Conservation (phyloP, 2,329 filamentous ascomycete species). For the Diaporthe sp. region DNA sequence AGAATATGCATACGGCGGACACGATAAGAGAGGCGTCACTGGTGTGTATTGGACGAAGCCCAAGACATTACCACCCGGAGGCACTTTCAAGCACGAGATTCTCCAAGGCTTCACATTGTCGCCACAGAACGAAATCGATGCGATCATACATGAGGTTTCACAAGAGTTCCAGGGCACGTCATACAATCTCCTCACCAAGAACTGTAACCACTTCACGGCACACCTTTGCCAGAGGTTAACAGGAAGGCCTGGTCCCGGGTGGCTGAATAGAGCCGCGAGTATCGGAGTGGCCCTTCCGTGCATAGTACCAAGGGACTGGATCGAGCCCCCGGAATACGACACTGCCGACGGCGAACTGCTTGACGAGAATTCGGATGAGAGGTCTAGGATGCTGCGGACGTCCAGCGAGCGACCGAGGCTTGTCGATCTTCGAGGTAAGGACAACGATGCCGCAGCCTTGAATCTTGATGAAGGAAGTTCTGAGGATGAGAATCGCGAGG, state of each 20-base stretch:
- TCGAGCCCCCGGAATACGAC: constrained; percentile 82
- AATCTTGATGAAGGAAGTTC: constrained; percentile 42
- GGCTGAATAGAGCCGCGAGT: constrained; percentile 87
- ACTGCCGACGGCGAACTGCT: constrained; percentile 79
- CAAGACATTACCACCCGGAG: constrained; percentile 79
- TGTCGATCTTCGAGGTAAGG: constrained; percentile 43
- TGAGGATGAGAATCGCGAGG: constrained; percentile 32
- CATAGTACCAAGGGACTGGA: constrained; percentile 86
- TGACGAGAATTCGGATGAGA: constrained; percentile 68
- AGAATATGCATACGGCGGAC: constrained; percentile 90
- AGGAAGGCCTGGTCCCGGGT: constrained; percentile 76
- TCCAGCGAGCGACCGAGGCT: constrained; percentile 47
- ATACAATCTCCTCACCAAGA: constrained; percentile 86
- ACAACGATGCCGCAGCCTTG: constrained; percentile 45
- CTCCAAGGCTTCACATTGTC: constrained; percentile 85
- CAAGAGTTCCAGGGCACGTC: constrained; percentile 80
- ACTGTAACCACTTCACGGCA: constrained; percentile 91
- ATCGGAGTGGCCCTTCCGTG: constrained; percentile 87
- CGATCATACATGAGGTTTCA: constrained; percentile 77
- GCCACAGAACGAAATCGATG: constrained; percentile 77
- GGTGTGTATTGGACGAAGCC: constrained; percentile 89
- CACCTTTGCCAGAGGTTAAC: constrained; percentile 82
- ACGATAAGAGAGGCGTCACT: constrained; percentile 77
- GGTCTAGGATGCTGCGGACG: constrained; percentile 69
- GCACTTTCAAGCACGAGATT: constrained; percentile 81